Base-by-base conservation (phyloP, 1,139 yeast species). In the Pichia sp. region DNA sequence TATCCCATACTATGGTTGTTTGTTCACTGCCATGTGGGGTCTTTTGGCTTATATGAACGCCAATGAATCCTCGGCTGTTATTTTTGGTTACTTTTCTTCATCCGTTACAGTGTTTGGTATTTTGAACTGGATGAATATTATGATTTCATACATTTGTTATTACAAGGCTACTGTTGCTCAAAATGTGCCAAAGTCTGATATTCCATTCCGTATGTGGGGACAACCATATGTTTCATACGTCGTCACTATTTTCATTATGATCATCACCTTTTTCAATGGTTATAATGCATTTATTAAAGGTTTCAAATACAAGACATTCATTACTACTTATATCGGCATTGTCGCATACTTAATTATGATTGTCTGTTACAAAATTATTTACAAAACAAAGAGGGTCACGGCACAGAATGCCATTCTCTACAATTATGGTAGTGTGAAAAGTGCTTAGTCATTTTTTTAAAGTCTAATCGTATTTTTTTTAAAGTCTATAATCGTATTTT, bases 281-380 rank as follows among this genome's bases (percentile, higher is more conserved):
- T 61, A 57, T 46, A 60, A 53, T 38, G 61, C 60, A 7, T 62
- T 62, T 68, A 68, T 85, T 58, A 61, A 67, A 46, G 64, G 63
- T 3, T 81, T 82, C 65, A 77, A 73, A 61, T 81, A 76, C 68
- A 80, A 75, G 68, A 69, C 71, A 31, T 85, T 85, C 60, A 83
- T 85, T 59, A 84, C 93, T 34, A 90, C 91, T 42, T 85, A 85
- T 69, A 83, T 85, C 61, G 86, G 87, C 43, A 73, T 85, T 48
- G 93, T 93, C 28, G 79, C 83, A 22, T 85, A 76, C 58, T 44
- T 82, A 36, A 63, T 78, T 43, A 70, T 77, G 56, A 75, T 69
- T 56, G 59, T 76, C 50, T 88, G 85, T 9, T 83, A 81, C 72
- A 84, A 83, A 67, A 38, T 81, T 38, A 58, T 69, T 54, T 66